Evolutionary conservation across 1,284 basidiomycete species (phyloP).

Genomic region (Cryptococcus sp.): DNA sequence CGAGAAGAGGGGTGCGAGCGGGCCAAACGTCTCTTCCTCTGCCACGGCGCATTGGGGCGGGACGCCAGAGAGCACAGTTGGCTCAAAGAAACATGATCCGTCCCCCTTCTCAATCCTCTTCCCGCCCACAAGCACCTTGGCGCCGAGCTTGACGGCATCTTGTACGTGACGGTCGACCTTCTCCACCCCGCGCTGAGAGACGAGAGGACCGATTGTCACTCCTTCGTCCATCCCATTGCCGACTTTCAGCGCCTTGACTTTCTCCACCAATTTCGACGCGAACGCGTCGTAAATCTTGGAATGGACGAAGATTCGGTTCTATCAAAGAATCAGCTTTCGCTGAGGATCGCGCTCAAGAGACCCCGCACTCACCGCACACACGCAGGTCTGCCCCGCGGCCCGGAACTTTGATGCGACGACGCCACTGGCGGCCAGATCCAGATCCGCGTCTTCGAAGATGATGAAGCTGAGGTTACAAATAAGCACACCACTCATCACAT

Average conservation of each 20-base stretch:
- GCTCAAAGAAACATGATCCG: constrained; percentile 70
- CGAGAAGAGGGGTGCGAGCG: constrained; percentile 60
- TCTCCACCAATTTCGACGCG: constrained; percentile 28
- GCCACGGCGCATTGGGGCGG: constrained; percentile 63
- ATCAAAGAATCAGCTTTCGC: not conserved
- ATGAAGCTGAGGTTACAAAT: constrained; percentile 67
- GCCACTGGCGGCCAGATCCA: constrained; percentile 85
- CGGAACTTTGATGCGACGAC: constrained; percentile 88
- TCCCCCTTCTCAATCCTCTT: constrained; percentile 57
- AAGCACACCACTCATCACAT: too few species aligned
- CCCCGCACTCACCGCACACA: constrained; percentile 28
- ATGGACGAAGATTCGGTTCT: constrained; percentile 82
- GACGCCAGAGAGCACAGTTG: constrained; percentile 85
- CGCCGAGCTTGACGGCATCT: constrained; percentile 77
- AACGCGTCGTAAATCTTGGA: constrained; percentile 45
- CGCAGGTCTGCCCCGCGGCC: constrained; percentile 75
- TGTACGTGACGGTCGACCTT: constrained; percentile 85
- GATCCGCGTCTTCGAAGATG: constrained; percentile 91
- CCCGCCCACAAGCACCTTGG: constrained; percentile 83
- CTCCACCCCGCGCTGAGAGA: constrained; percentile 76
- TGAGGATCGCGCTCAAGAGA: not conserved
- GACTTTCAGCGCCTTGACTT: constrained; percentile 77
- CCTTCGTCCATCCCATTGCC: constrained; percentile 79
- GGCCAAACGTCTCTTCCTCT: constrained; percentile 83
- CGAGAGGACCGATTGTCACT: constrained; percentile 84